A percentile compares a stretch with the other conserved stretches of the same genome.
phyloP scores from a whole-genome alignment of 169 alveolate species.

The Perkinsus marinus region DNA sequence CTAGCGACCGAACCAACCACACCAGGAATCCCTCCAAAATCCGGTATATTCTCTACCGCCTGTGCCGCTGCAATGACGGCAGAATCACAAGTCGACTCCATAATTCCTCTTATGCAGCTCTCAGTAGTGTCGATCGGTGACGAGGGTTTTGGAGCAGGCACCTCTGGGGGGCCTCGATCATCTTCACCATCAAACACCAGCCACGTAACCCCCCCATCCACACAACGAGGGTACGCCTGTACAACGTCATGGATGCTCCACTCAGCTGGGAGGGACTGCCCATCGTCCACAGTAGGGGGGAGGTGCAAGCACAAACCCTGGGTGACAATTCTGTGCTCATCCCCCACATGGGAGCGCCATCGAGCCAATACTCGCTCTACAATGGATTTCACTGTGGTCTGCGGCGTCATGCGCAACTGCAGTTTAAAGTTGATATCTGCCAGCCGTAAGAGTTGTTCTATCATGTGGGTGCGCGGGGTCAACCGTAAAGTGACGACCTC shows the following conservation, averaged over 20 bases:
- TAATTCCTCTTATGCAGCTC: background rate
- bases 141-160: background rate
- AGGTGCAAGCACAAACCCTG: background rate
- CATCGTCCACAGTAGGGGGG: background rate
- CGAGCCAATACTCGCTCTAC: background rate
- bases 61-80: background rate
- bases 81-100: background rate
- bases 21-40: background rate
- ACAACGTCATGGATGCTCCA: background rate
- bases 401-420: too few species aligned
- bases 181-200: background rate
- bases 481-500: background rate
- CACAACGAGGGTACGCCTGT: background rate
- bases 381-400: too few species aligned
- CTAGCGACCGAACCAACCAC: too few species aligned
- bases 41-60: background rate
- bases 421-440: too few species aligned
- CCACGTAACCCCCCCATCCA: background rate
- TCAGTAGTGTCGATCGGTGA: background rate
- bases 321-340: background rate
- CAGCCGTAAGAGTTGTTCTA: background rate
- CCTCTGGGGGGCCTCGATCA: background rate
- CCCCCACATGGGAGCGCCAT: background rate
- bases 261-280: background rate
- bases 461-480: background rate